Percentiles rank a stretch among this genome's conserved stretches.
phyloP scores from a whole-genome alignment of 441 rosid genomes.

The Bocquillonia castaneifolia region DNA sequence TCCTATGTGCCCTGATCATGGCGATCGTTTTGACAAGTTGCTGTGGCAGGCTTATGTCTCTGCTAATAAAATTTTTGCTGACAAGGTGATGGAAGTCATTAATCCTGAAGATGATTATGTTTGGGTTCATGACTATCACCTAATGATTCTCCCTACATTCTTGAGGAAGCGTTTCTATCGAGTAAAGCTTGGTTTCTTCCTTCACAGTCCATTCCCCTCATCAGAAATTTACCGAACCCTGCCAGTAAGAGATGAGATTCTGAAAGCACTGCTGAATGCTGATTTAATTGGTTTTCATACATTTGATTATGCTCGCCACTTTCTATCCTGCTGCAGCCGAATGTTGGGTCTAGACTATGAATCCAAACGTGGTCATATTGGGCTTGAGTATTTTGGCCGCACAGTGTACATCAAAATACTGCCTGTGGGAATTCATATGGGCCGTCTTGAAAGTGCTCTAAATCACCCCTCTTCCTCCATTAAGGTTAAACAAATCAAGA shows the following conservation, averaged over 20 bases:
- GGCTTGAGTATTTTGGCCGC: conserved; percentile 72
- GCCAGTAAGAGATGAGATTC: conserved; percentile 58
- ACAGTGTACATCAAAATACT: conserved; percentile 61
- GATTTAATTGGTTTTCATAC: conserved; percentile 80
- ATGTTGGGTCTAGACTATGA: conserved; percentile 72
- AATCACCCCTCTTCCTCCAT: conserved; percentile 51
- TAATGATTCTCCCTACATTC: conserved; percentile 73
- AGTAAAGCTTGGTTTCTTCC: conserved; percentile 72
- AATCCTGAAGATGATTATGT: conserved; percentile 67
- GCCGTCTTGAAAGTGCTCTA: conserved; percentile 53
- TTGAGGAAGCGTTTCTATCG: conserved; percentile 62
- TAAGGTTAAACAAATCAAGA: conserved; percentile 51
- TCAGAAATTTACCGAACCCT: conserved; percentile 73
- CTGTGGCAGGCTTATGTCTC: conserved; percentile 72
- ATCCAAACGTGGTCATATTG: conserved; percentile 68
- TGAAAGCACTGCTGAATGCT: conserved; percentile 60
- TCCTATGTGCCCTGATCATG: conserved; percentile 58
- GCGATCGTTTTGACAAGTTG: conserved; percentile 49
- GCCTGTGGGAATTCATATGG: conserved; percentile 67
- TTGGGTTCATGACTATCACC: conserved; percentile 83
- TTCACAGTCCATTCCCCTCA: conserved; percentile 76
- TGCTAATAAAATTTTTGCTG: conserved; percentile 67
- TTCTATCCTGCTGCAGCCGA: conserved; percentile 68
- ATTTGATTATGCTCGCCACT: conserved; percentile 77
- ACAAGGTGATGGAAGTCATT: conserved; percentile 68